Base-by-base conservation (phyloP, 495 filamentous ascomycete genomes). In the Rostrohypoxylon terebratum region DNA sequence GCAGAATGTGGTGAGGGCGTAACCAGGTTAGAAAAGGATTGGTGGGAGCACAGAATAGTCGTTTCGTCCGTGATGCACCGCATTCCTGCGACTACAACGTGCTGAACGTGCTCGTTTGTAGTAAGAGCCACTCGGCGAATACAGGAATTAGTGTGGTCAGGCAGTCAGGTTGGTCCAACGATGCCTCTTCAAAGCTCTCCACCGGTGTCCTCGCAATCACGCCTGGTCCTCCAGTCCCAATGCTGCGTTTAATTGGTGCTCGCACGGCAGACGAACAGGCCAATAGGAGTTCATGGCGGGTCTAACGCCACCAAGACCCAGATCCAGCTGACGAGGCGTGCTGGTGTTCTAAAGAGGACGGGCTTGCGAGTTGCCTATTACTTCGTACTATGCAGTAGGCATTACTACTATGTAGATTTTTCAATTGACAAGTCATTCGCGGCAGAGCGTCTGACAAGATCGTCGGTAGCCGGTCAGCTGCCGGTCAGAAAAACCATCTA, bases 381-480 rank as follows among this genome's bases (percentile, higher is more conserved):
- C n/a, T n/a, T n/a, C n/a, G n/a, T n/a, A n/a, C n/a, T n/a, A n/a
- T n/a, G n/a, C n/a, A n/a, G n/a, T n/a, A n/a, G n/a, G n/a, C n/a
- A n/a, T n/a, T n/a, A n/a, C n/a, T n/a, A n/a, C n/a, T n/a, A n/a
- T n/a, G n/a, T n/a, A 42, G 42, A 20, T 53, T 53, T 50, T 18
- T 20, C 23, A 25, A 66, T 65, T 42, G 67, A 63, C 54, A 18
- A 18, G 28, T 20, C 38, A 54, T 44, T 53, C 23, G 21, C 20
- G 59, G 48, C 54, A 59, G 57, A 51, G 55, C 34, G 63, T 72
- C 69, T 75, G 66, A 75, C 69, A 66, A 69, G 72, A 77, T 75
- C 66, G 72, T 73, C 75, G 68, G 59, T 59, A 59, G 38, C 75
- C 55, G 66, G 66, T 69, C 40, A 28, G 28, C n/a, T n/a, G n/a